Conservation (phyloP, 2,329 filamentous ascomycete species). For the Apiospora marii region DNA sequence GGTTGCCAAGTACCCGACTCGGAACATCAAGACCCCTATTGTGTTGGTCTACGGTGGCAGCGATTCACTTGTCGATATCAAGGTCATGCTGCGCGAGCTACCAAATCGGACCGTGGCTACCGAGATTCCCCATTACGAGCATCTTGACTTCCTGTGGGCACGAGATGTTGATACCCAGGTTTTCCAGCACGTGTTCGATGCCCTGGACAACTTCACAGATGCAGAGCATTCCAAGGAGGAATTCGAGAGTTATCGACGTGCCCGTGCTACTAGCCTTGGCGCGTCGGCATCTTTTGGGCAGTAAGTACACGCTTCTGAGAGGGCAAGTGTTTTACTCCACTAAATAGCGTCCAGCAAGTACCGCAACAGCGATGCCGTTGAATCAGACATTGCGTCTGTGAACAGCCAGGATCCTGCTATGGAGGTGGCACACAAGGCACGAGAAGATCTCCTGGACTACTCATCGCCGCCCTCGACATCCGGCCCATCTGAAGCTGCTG, state of each 20-base stretch:
- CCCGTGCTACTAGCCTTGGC: constrained; percentile 58
- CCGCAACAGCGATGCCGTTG: constrained; percentile 38
- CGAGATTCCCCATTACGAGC: constrained; percentile 91
- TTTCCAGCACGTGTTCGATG: constrained; percentile 91
- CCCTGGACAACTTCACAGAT: constrained; percentile 75
- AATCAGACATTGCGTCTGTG: constrained; percentile 38
- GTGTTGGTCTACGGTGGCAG: constrained; percentile 93
- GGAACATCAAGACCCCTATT: constrained; percentile 95
- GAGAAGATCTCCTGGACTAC: constrained; percentile 32
- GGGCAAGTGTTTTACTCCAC: background rate
- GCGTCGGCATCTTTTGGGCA: constrained; percentile 43
- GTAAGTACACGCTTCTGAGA: constrained; percentile 34
- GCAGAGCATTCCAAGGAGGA: constrained; percentile 66
- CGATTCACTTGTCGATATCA: constrained; percentile 93
- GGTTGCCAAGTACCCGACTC: constrained; percentile 93
- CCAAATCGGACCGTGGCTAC: constrained; percentile 85
- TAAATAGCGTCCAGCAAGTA: constrained; percentile 31
- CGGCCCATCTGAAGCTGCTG: constrained; percentile 13
- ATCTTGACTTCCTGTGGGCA: constrained; percentile 96
- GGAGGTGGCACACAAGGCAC: constrained; percentile 36
- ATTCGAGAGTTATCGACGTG: constrained; percentile 64
- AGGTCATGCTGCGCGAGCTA: constrained; percentile 88
- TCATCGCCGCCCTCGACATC: constrained; percentile 30
- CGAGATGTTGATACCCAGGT: constrained; percentile 83
- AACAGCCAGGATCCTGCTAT: constrained; percentile 9